Base-by-base conservation (phyloP, 140 eudicot genomes). In the Anethum foeniculum region DNA sequence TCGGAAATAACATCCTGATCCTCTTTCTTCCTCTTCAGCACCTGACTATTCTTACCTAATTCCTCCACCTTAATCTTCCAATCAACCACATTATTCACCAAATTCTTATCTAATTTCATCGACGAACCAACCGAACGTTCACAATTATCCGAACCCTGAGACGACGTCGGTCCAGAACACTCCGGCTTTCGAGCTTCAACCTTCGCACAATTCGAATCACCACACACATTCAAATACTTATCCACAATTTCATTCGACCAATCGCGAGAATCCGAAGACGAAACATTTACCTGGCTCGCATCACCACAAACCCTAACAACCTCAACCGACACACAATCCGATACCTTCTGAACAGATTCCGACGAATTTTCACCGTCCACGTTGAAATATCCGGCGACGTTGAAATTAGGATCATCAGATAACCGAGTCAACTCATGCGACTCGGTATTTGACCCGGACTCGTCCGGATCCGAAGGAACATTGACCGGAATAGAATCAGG, bases 1-100 rank as follows among this genome's bases (percentile, higher is more conserved):
- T 89, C 91, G 19, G 81, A 75, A 71, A 68, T 78, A 10, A 51
- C 88, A 71, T 85, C 94, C 10, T 82, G 87, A 74, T 54, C 73
- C 79, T 81, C 91, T 16, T 86, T 91, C 85, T 91, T 93, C 87
- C 98, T 88, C 81, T 93, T 93, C 80, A 89, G 56, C 85, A 86
- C 15, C 28, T 80, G 83, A 39, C 79, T 82, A 13, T 30, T 30
- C 71, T 84, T 86, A 28, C 76, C 86, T 44, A 72, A 38, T 27
- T 78, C 89, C 41, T 88, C 89, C 73, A 82, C 79, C 47, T 87
- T 90, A 84, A 89, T 60, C 65, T 87, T 87, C 84, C 86, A 90
- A 83, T 89, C 88, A 79, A 84, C 89, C 76, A 72, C 87, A 41
- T 48, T 49, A 25, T 54, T 77, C 21, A 52, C 23, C 68, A 80